Base-by-base conservation (phyloP, 2,329 filamentous ascomycete species). In the Apiospora kogelbergensis region DNA sequence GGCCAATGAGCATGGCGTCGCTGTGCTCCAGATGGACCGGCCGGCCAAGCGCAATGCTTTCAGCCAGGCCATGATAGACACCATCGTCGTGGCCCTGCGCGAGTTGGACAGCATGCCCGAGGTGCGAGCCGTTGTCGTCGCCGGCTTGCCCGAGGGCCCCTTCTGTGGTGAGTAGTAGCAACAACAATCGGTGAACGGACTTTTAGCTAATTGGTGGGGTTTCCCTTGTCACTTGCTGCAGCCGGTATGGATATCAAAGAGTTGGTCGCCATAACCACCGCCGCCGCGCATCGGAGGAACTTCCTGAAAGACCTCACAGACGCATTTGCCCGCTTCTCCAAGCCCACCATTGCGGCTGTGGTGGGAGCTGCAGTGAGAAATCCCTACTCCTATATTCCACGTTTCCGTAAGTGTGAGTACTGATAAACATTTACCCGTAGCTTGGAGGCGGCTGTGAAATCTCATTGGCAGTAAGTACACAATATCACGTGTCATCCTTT, bases 31-130 rank as follows among this genome's bases (percentile, higher is more conserved):
- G 60, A 37, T 65, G 17, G 65, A 60, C 65, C 46, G 66, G 33
- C 65, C 57, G 20, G 80, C 80, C 13, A 89, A 89, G 76, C 82
- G 86, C 68, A 90, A 90, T 80, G 87, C 88, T 11, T 83, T 90
- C 69, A 89, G 86, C 1, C 80, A 82, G 68, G 76, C 77, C 63
- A 83, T 89, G 78, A 84, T 87, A 71, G 73, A 76, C 68, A 33
- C 63, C 41, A 66, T 66, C 3, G 65, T 53, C 17, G 80, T 86
- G 63, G 77, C 88, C 5, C 74, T 83, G 20, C 71, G 65, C 11
- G 72, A 74, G 66, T 74, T 80, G 65, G 65, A 67, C 76, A 71
- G 33, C 73, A 73, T 63, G 73, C 46, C 26, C 63, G 71, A 65
- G 4, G 75, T 83, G 60, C 76, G 77, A 45, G 81, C 74, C 30